phyloP scores from a whole-genome alignment of 345 rosid genomes.

The Populus ilicifolia region DNA sequence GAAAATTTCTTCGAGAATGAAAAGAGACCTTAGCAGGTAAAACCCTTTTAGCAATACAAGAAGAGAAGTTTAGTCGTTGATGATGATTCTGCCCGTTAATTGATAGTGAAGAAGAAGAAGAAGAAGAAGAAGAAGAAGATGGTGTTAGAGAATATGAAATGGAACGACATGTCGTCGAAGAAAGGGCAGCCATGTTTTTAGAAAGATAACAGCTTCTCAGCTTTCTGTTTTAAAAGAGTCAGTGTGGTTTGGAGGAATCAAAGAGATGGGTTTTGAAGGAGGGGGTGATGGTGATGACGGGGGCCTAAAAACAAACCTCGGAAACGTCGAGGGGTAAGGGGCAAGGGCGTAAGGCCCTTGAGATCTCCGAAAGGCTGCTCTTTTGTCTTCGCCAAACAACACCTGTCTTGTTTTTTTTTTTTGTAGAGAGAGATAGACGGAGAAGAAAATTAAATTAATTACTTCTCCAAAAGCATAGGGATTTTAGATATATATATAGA shows the following conservation, averaged over 20 bases:
- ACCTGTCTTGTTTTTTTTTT: neutral
- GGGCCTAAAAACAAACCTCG: slow-evolving; percentile 28
- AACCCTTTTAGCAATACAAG: slow-evolving; percentile 24
- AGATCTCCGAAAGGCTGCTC: slow-evolving; percentile 77
- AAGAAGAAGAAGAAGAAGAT: slow-evolving; percentile 14
- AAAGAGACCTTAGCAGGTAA: slow-evolving; percentile 41
- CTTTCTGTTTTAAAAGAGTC: neutral
- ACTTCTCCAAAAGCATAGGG: too few species aligned
- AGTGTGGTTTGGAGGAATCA: neutral
- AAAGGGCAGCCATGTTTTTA: slow-evolving; percentile 49
- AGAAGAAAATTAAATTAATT: neutral
- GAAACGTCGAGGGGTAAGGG: slow-evolving; percentile 61
- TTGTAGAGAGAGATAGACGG: neutral
- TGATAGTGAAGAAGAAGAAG: slow-evolving; percentile 30
- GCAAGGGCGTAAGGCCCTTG: slow-evolving; percentile 47
- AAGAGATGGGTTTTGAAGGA: neutral
- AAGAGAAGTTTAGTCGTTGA: slow-evolving; percentile 36
- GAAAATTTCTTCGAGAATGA: slow-evolving; percentile 33
- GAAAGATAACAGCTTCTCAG: neutral
- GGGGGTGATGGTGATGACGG: slow-evolving; percentile 9
- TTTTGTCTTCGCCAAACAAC: slow-evolving; percentile 4
- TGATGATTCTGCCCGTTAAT: slow-evolving; percentile 22
- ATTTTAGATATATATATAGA: too few species aligned
- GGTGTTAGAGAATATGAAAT: slow-evolving; percentile 21
- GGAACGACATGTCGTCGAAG: slow-evolving; percentile 36